These are phyloP conservation scores for Geranium brycei DNA, from an alignment of 345 rosid species.

Conservation along the genomic window DNA sequence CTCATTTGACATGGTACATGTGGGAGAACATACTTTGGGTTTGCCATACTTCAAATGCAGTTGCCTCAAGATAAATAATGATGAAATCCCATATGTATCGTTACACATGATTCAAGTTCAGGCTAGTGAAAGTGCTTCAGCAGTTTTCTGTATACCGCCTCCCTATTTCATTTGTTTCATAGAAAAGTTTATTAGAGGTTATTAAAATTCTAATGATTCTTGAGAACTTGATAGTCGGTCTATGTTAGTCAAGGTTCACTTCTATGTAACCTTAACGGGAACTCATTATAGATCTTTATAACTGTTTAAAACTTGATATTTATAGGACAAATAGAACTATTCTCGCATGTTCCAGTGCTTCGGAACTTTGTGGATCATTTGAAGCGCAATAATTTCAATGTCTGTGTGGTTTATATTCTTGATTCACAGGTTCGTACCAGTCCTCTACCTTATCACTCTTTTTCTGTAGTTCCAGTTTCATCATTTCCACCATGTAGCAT, in stretches of 20 bases:
- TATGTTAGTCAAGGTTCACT: not conserved
- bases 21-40: too few species aligned
- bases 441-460: not conserved
- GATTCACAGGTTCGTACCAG: conserved; percentile 73
- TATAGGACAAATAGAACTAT: conserved; percentile 82
- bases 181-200: not conserved
- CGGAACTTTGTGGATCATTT: conserved; percentile 83
- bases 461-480: not conserved
- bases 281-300: not conserved
- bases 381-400: conserved; percentile 64
- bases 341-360: conserved; percentile 82
- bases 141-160: too few species aligned
- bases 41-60: too few species aligned
- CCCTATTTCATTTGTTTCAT: too few species aligned
- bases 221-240: not conserved
- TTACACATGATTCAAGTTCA: too few species aligned
- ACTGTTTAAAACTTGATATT: not conserved
- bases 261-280: not conserved
- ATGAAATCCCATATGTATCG: too few species aligned
- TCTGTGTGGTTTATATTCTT: conserved; percentile 73
- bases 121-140: not conserved
- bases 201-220: not conserved
- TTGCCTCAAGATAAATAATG: too few species aligned
- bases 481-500: conserved; percentile 4
- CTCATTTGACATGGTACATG: too few species aligned